phyloP scores from a whole-genome alignment of 208 protist species.

The Sergeia podlipaevii region DNA sequence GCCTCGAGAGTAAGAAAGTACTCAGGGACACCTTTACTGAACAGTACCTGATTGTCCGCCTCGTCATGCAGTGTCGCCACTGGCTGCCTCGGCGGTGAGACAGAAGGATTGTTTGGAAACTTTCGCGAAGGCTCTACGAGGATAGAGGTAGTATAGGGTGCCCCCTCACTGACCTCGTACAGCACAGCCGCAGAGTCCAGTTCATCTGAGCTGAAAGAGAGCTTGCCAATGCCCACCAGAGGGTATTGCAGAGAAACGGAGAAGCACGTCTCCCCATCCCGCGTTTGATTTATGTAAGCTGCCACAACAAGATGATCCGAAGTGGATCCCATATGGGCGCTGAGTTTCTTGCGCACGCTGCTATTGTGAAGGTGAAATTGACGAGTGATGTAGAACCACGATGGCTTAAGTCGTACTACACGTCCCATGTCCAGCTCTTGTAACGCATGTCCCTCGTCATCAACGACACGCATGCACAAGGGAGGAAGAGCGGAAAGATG shows the following conservation, averaged over 20 bases:
- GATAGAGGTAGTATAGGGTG: slow-evolving; percentile 15
- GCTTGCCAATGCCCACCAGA: slow-evolving; percentile 21
- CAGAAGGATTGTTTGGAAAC: no score
- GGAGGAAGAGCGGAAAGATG: slow-evolving; percentile 16
- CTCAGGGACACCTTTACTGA: no score
- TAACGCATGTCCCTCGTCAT: slow-evolving; percentile 22
- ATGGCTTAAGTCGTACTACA: slow-evolving; percentile 18
- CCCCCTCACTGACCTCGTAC: slow-evolving; percentile 31
- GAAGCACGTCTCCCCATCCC: slow-evolving; percentile 21
- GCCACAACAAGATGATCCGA: slow-evolving; percentile 22
- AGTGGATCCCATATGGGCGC: slow-evolving; percentile 10
- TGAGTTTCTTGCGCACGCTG: slow-evolving; percentile 22
- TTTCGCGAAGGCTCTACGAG: slow-evolving; percentile 20
- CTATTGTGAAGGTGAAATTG: no score
- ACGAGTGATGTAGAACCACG: slow-evolving; percentile 38
- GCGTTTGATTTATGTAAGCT: slow-evolving; percentile 36
- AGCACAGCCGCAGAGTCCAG: slow-evolving; percentile 1
- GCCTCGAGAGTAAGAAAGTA: no score
- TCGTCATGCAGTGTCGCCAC: no score
- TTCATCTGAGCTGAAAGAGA: slow-evolving; percentile 16
- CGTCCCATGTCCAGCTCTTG: slow-evolving; percentile 31
- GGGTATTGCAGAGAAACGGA: slow-evolving; percentile 31
- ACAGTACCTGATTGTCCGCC: no score
- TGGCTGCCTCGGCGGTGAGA: no score
- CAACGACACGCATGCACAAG: slow-evolving; percentile 22